Base-by-base conservation (phyloP, 1,284 basidiomycete species). In the Taiwanofungus camphoratus region DNA sequence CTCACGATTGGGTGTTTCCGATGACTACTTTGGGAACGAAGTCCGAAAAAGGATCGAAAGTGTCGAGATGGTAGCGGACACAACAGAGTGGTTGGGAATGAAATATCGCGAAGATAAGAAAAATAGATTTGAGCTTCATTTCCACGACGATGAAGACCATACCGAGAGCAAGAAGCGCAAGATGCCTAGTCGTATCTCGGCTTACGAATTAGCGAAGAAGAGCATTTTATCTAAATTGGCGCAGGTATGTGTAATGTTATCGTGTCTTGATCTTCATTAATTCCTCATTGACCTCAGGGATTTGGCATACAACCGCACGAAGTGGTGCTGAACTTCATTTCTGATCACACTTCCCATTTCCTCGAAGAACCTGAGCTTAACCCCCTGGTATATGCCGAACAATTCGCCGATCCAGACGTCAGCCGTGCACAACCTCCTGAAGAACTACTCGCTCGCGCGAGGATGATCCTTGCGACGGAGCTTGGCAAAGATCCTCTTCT, bases 401-500 rank as follows among this genome's bases (percentile, higher is more conserved):
- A 84, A 51, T 91, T 82, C 58, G 75, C 69, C n/a, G 82, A 82
- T 52, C 72, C 80, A 4, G 80, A 86, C 56, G 73, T 75, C 4
- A 42, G 64, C 24, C 79, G 77, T 45, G 70, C 73, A 2, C 70
- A 74, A 51, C 57, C 76, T 21, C 64, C 81, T 1, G 79, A 87
- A 43, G 82, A 87, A 41, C 61, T 86, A 15, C 70, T 92, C 35
- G 70, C 71, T 41, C 79, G 78, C 26, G 91, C 94, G 6, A 82
- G 90, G 44, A 79, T 89, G 71, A 86, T 99, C 48, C 68, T 98
- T 29, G 78, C 87, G 9, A 91, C 87, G 1, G 96, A 99, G 63
- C 76, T 99, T 16, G 89, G 92, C 19, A 92, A 89, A 57, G 94
- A 99, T 61, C 96, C 95, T 7, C 69, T 92, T 15, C 75, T 99